These are phyloP conservation scores for Gastrolobium bilobum DNA, from an alignment of 306 rosid genomes.

Conservation along the genomic window DNA sequence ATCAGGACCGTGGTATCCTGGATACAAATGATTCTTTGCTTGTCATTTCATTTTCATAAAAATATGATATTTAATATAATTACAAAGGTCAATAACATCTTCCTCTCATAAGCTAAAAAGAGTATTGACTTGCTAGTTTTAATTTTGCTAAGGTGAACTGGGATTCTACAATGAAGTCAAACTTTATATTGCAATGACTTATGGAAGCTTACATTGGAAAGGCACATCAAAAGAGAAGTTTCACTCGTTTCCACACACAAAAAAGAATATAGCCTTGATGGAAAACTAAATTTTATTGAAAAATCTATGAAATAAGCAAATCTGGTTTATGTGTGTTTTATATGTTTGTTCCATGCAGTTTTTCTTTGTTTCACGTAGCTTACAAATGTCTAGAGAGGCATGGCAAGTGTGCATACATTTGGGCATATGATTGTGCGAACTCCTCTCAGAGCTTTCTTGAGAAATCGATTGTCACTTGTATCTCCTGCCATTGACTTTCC, in stretches of 20 bases:
- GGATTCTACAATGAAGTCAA: slow-evolving; percentile 21
- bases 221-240: slow-evolving; percentile 1
- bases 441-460: slow-evolving; percentile 81
- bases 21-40: background rate
- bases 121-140: slow-evolving; percentile 5
- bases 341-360: slow-evolving; percentile 1
- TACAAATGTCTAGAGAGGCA: slow-evolving; percentile 29
- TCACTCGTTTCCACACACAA: background rate
- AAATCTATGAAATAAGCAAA: slow-evolving; percentile 19
- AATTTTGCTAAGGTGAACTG: background rate
- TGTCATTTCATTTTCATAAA: slow-evolving; percentile 22
- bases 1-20: background rate
- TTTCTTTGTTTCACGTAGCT: background rate
- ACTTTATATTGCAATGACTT: background rate
- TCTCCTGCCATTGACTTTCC: slow-evolving; percentile 83
- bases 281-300: slow-evolving; percentile 21
- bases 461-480: slow-evolving; percentile 66
- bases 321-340: background rate
- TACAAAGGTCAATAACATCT: slow-evolving; percentile 9
- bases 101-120: slow-evolving; percentile 9
- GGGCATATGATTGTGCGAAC: slow-evolving; percentile 91
- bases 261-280: slow-evolving; percentile 6
- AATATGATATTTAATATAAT: background rate
- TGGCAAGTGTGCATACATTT: slow-evolving; percentile 64
- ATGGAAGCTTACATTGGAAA: background rate